Conservation (phyloP, 371 early-diverging fungal genomes). For the Mucor plumbeus region DNA sequence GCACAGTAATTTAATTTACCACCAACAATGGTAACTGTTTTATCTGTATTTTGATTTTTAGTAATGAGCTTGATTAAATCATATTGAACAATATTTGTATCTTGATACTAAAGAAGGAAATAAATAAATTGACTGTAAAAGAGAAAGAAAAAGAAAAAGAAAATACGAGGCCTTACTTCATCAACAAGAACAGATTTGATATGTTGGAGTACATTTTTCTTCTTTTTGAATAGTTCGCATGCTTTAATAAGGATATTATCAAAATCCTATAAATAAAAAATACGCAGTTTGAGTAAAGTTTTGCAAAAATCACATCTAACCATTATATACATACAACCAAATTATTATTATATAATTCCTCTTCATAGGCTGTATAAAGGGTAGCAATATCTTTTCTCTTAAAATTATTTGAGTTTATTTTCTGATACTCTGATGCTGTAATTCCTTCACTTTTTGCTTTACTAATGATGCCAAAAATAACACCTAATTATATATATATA, state of each 20-base stretch:
- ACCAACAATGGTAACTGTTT: slow-evolving; percentile 64
- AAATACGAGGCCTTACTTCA: slow-evolving; percentile 36
- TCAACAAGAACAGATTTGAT: slow-evolving; percentile 61
- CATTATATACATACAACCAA: slow-evolving; percentile 31
- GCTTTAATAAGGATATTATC: slow-evolving; percentile 58
- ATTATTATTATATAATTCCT: slow-evolving; percentile 35
- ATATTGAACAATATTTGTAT: slow-evolving; percentile 66
- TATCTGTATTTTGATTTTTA: slow-evolving; percentile 31
- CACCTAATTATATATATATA: slow-evolving; percentile 14
- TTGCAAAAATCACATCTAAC: neutral
- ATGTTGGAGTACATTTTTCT: slow-evolving; percentile 23
- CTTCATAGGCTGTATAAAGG: slow-evolving; percentile 48
- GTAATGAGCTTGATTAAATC: slow-evolving; percentile 47
- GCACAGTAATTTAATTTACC: slow-evolving; percentile 34
- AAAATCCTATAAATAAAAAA: slow-evolving; percentile 53
- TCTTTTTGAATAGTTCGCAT: slow-evolving; percentile 37
- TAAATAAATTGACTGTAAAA: neutral
- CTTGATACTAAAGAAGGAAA: slow-evolving; percentile 58
- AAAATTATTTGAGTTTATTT: neutral
- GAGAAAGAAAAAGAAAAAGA: no score
- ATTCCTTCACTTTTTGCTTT: slow-evolving; percentile 38
- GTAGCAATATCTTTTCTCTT: slow-evolving; percentile 21
- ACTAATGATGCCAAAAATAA: slow-evolving; percentile 33
- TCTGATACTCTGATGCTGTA: slow-evolving; percentile 19
- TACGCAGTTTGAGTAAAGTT: neutral